Evolutionary conservation across 106 monocot species (phyloP), one percentile per base, ranked within the genome.

Genomic region (Alisma plantagoaquatica): DNA sequence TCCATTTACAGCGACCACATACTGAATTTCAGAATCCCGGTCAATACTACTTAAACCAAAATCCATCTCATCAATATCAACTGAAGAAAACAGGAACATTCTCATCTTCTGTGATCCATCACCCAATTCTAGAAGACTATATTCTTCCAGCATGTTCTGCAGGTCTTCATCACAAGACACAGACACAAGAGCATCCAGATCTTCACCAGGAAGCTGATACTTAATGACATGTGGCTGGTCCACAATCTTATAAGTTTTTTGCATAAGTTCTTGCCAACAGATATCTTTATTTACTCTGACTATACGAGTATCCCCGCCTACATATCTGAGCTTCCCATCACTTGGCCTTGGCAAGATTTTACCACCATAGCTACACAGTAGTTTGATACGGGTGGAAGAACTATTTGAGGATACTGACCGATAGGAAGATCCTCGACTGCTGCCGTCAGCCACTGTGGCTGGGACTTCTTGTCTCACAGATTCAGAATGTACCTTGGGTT

Each of bases 121-220:
- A 50, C 70, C 33, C 23, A 45, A 44, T 49, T 80, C 69, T 49
- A 85, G 48, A 42, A 82, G 50, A 70, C 63, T 74, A 71, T 75
- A 98, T 51, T 98, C 96, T 23, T 98, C 96, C 63, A 98, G 78
- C 96, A 98, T 98, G 59, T 85, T 81, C 54, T 74, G 84, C 26
- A 98, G 51, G 67, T 98, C 96, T 49, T 98, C 96, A 23, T 98
- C 81, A 46, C 73, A 84, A 29, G 81, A 82, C 10, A 98, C 89
- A 1, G 89, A 84, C 23, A 98, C 81, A 43, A 98, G 63, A n/a
- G 89, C 78, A 76, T 98, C 84, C 49, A 89, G 62, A 60, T 85
- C 78, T 61, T 98, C 96, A 33, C 89, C 81, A 20, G 96, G 96
- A 6, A 98, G 55, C 58, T 89, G 96, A 76, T 89, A 98, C 41